phyloP scores from a whole-genome alignment of 345 rosid genomes.

The Salix arbutifolia region DNA sequence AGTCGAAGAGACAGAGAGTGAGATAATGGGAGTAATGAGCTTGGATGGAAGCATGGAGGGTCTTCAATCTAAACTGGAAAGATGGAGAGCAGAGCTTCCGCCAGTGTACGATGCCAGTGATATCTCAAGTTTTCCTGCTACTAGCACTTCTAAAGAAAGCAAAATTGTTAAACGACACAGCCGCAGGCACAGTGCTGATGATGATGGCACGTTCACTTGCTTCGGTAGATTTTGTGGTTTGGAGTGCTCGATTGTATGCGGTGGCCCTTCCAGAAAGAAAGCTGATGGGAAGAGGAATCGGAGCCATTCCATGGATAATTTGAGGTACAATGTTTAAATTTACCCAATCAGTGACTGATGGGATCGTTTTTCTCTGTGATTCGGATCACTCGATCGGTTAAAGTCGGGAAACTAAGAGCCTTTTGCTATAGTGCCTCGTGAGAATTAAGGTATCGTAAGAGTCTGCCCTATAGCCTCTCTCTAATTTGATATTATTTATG shows the following conservation, averaged over 20 bases:
- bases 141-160: conserved; percentile 3
- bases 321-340: conserved; percentile 13
- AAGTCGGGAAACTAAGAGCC: neutral
- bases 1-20: conserved; percentile 47
- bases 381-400: neutral
- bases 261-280: conserved; percentile 26
- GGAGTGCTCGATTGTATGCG: conserved; percentile 67
- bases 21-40: conserved; percentile 49
- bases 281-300: conserved; percentile 15
- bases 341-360: neutral
- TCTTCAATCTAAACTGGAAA: conserved; percentile 64
- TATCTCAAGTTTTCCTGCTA: conserved; percentile 31
- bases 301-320: conserved; percentile 22
- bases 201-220: conserved; percentile 58
- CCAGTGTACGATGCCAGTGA: conserved; percentile 50
- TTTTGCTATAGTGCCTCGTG: neutral
- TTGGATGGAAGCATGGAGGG: conserved; percentile 70
- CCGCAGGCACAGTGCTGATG: conserved; percentile 37
- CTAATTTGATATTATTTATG: too few species aligned
- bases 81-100: conserved; percentile 80
- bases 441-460: too few species aligned
- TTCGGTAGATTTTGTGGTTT: conserved; percentile 64
- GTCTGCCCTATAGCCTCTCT: too few species aligned
- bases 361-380: neutral
- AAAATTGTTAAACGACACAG: conserved; percentile 20